Conservation (phyloP, 306 rosid species). For the Vachellia pachyceras region DNA sequence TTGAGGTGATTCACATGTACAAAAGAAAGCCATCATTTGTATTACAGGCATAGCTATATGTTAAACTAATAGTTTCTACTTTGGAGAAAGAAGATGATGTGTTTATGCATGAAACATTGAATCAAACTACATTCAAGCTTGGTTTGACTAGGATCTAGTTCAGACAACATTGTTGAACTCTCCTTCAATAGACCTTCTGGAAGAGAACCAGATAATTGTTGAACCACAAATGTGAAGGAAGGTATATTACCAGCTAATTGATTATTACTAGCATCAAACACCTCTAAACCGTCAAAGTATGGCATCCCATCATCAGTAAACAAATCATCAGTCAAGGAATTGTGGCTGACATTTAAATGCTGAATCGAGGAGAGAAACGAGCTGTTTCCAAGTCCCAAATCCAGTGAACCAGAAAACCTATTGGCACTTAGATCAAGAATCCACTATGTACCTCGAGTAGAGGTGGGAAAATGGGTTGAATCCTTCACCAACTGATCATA, state of each 20-base stretch:
- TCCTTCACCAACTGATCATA: no score
- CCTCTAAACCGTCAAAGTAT: slow-evolving; percentile 78
- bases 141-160: slow-evolving; percentile 79
- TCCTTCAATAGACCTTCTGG: slow-evolving; percentile 73
- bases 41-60: neutral
- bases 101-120: slow-evolving; percentile 5
- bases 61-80: neutral
- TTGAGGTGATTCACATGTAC: no score
- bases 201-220: slow-evolving; percentile 65
- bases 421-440: slow-evolving; percentile 78
- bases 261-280: slow-evolving; percentile 80
- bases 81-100: neutral
- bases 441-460: no score
- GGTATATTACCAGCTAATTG: slow-evolving; percentile 68
- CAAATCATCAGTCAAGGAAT: slow-evolving; percentile 69
- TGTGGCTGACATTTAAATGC: slow-evolving; percentile 68
- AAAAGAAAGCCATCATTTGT: neutral
- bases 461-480: no score
- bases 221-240: slow-evolving; percentile 69
- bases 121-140: slow-evolving; percentile 64
- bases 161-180: slow-evolving; percentile 77
- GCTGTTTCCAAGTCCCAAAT: slow-evolving; percentile 62
- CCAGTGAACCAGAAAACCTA: slow-evolving; percentile 68
- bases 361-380: slow-evolving; percentile 62
- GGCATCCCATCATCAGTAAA: slow-evolving; percentile 86